A percentile compares a stretch with the other conserved stretches of the same genome.
Evolutionary conservation across 1,284 basidiomycete genomes (phyloP).

Genomic region (Agaricales sp.): DNA sequence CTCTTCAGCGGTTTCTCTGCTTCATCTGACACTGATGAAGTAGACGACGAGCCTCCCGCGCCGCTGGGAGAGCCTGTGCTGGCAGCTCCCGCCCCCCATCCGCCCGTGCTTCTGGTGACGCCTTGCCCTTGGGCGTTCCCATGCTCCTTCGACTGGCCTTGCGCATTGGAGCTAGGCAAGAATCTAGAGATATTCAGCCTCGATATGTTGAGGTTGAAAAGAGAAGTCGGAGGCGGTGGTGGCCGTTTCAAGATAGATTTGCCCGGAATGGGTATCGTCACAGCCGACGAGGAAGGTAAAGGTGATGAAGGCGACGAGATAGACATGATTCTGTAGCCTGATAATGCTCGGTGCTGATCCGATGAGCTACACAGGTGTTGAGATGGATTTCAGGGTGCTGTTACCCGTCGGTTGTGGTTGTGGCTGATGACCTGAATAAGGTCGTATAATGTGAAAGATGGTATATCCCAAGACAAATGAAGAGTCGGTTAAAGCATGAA

Average conservation of each 20-base stretch:
- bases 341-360: no score
- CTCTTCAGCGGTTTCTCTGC: constrained; percentile 57
- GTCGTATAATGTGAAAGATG: no score
- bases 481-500: no score
- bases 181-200: not conserved
- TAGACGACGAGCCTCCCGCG: not conserved
- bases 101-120: constrained; percentile 8
- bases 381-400: no score
- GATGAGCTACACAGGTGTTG: no score
- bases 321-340: no score
- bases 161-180: not conserved
- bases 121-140: constrained; percentile 46
- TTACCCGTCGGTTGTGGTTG: no score
- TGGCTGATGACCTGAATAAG: no score
- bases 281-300: constrained; percentile 67
- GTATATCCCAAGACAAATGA: no score
- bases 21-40: constrained; percentile 3
- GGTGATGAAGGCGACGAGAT: constrained; percentile 13
- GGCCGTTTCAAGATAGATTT: constrained; percentile 75
- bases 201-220: constrained; percentile 55
- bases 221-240: constrained; percentile 52
- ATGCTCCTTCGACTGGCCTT: no score
- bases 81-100: constrained; percentile 2
- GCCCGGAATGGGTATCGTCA: constrained; percentile 63
- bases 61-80: not conserved